These are phyloP conservation scores for Melanomma pulvis-pyrius DNA, from an alignment of 495 filamentous ascomycete species.

Conservation along the genomic window DNA sequence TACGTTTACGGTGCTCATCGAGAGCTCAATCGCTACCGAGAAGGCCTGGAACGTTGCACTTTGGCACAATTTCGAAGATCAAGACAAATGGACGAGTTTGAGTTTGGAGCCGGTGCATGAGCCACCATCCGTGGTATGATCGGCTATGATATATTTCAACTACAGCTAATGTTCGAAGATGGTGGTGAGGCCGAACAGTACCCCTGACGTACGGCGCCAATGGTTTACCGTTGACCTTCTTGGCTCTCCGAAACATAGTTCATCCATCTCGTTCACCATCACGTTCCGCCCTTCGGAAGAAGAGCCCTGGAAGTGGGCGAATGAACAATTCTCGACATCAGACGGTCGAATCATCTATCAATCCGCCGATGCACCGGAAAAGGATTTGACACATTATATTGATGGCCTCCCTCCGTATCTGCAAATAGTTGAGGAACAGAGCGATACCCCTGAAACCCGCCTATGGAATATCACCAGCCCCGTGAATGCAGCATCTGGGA, in stretches of 20 bases:
- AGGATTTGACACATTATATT: conserved; percentile 63
- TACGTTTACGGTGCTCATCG: conserved; percentile 70
- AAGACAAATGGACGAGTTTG: conserved; percentile 54
- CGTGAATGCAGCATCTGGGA: conserved; percentile 57
- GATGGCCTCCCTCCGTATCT: conserved; percentile 60
- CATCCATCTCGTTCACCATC: conserved; percentile 68
- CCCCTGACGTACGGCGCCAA: conserved; percentile 35
- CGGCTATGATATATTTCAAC: background rate
- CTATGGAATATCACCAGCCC: conserved; percentile 69
- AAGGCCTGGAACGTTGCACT: conserved; percentile 72
- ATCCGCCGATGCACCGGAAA: conserved; percentile 33
- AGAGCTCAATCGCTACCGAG: conserved; percentile 57
- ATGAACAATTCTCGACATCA: conserved; percentile 59
- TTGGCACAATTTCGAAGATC: conserved; percentile 67
- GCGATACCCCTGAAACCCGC: conserved; percentile 69
- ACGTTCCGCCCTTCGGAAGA: conserved; percentile 64
- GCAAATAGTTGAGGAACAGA: conserved; percentile 56
- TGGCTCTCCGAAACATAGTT: conserved; percentile 40
- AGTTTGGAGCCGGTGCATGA: conserved; percentile 50
- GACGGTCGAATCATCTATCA: conserved; percentile 68
- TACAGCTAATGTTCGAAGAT: conserved; percentile 18
- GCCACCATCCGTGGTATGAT: conserved; percentile 42
- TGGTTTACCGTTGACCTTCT: conserved; percentile 48
- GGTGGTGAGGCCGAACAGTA: background rate
- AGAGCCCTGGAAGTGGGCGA: conserved; percentile 74